Base-by-base conservation (phyloP, 2,329 filamentous ascomycete genomes). In the Periconia sp. region DNA sequence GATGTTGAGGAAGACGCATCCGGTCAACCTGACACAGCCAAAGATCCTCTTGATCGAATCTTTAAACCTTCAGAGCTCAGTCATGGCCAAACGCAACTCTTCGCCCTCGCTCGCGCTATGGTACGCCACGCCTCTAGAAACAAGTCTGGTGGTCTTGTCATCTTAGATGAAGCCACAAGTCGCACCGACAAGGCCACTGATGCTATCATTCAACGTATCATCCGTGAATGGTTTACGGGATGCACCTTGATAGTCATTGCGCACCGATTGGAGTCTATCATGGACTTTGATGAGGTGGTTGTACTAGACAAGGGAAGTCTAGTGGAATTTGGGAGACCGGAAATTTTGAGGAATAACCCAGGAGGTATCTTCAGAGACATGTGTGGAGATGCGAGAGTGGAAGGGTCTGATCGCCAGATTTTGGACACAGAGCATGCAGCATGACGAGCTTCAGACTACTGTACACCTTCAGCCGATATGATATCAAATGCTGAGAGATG, bases 21-120 rank as follows among this genome's bases (percentile, higher is more conserved):
- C n/a, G n/a, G n/a, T n/a, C n/a, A n/a, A n/a, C n/a, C n/a, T n/a
- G n/a, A n/a, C n/a, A n/a, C n/a, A n/a, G n/a, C n/a, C 6, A 15
- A 12, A 2, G 22, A 23, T 0, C 23, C 23, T 9, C 40, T 43
- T n/a, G 34, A 38, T 4, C 17, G 39, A 5, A 83, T 83, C 0
- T 15, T 38, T 4, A 18, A 24, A 12, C 13, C 10, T 5, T 15
- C 9, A 10, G 23, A n/a, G 4, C 16, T 43, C 21, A 33, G 24
- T 11, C 25, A 33, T 8, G 43, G 43, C 46, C 82, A 86, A 59
- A 77, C 75, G 36, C 83, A 86, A 52, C 73, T 86, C 0, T 81
- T 86, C 46, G 80, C 75, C 45, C 74, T 87, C 0, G 82, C 78
- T 0, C 67, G 82, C 0, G 82, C 81, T 0, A 71, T 85, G n/a